A percentile compares a stretch with the other conserved stretches of the same genome.
phyloP scores from a whole-genome alignment of 176 grass and related monocot genomes.

The Otatea glauca region DNA sequence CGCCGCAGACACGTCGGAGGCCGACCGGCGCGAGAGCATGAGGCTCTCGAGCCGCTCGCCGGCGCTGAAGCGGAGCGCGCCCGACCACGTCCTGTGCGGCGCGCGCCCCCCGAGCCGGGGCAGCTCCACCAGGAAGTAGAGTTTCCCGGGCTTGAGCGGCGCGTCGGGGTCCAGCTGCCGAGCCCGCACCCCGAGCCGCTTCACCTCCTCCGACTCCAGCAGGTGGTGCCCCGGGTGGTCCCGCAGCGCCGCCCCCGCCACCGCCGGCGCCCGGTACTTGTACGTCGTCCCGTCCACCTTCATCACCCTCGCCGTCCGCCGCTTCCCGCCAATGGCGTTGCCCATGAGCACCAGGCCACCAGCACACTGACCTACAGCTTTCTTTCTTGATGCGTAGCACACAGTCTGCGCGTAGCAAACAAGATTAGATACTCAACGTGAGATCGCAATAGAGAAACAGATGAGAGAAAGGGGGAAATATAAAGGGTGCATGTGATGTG shows the following conservation, averaged over 20 bases:
- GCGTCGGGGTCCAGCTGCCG: conserved; percentile 59
- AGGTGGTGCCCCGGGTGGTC: conserved; percentile 71
- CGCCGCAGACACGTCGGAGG: conserved; percentile 51
- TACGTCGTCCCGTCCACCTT: conserved; percentile 76
- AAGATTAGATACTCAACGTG: neutral
- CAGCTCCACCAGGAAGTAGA: conserved; percentile 81
- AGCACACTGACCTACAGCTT: neutral
- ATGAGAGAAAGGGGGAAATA: neutral
- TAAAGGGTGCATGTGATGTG: conserved; percentile 10
- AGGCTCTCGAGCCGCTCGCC: conserved; percentile 72
- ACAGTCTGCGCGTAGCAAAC: neutral
- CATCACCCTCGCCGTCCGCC: conserved; percentile 73
- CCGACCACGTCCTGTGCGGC: conserved; percentile 66
- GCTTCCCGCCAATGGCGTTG: conserved; percentile 65
- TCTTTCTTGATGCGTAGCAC: neutral
- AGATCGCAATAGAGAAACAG: neutral
- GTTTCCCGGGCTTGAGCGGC: conserved; percentile 66
- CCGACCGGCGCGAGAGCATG: conserved; percentile 64
- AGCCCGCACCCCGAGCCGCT: conserved; percentile 60
- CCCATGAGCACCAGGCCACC: conserved; percentile 58
- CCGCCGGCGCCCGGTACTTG: conserved; percentile 53
- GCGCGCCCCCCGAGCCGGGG: conserved; percentile 19
- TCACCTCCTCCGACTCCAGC: conserved; percentile 77
- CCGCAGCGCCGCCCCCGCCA: conserved; percentile 43
- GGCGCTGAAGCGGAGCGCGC: conserved; percentile 56